phyloP scores from a whole-genome alignment of 305 asterid species.

The Euphrasia arctica region DNA sequence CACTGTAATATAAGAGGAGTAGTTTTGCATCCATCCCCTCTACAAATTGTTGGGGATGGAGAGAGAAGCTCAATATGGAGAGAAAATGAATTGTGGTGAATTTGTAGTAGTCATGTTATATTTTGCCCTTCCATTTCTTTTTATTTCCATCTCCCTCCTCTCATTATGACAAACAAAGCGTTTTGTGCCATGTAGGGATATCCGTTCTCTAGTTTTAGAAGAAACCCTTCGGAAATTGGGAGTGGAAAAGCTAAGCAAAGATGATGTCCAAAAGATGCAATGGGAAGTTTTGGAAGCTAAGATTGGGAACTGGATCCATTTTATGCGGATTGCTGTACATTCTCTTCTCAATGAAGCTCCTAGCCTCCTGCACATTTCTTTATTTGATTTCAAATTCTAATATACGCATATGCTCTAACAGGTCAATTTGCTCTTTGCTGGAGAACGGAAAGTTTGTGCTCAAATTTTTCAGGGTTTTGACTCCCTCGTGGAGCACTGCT shows the following conservation, averaged over 20 bases:
- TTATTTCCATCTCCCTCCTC: no score
- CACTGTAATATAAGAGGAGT: no score
- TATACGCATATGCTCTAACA: constrained; percentile 37
- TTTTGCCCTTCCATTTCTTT: no score
- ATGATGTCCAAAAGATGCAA: constrained; percentile 98
- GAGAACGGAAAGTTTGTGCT: constrained; percentile 92
- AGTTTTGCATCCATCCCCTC: no score
- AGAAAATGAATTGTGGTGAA: constrained; percentile 27
- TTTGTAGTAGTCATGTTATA: constrained; percentile 17
- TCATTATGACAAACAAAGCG: no score
- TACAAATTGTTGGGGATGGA: no score
- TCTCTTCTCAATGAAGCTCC: constrained; percentile 23
- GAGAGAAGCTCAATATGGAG: not conserved
- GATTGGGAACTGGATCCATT: constrained; percentile 99
- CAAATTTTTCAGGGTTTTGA: constrained; percentile 87
- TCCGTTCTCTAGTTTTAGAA: constrained; percentile 84
- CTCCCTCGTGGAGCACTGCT: constrained; percentile 81
- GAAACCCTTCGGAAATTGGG: constrained; percentile 94
- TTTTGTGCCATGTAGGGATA: constrained; percentile 59
- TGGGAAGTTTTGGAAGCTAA: constrained; percentile 99
- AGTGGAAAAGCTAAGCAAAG: constrained; percentile 98
- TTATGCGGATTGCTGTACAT: constrained; percentile 96
- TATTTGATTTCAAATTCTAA: constrained; percentile 22
- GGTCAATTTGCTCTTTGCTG: constrained; percentile 94
- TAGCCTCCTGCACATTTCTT: no score